These are phyloP conservation scores for Hericium rajendrae DNA, from an alignment of 768 basidiomycete genomes.

Conservation along the genomic window DNA sequence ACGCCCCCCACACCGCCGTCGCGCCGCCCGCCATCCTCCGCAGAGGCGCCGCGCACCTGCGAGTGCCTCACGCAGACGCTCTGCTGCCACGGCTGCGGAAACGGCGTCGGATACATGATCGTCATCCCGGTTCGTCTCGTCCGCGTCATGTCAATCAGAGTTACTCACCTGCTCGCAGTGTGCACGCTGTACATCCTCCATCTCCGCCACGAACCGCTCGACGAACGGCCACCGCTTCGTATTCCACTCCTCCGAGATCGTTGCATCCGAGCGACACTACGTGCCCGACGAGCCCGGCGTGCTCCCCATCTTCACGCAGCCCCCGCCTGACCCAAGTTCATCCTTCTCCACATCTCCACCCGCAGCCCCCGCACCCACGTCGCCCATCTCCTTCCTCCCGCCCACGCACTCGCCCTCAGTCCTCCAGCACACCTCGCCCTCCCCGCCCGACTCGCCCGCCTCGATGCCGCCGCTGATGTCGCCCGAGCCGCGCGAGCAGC, in stretches of 20 bases:
- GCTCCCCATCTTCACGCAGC: constrained; percentile 8
- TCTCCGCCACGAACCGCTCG: constrained; percentile 53
- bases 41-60: constrained; percentile 46
- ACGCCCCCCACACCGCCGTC: constrained; percentile 18
- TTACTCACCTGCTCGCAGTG: constrained; percentile 33
- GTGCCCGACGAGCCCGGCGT: constrained; percentile 50
- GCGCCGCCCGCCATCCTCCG: constrained; percentile 10
- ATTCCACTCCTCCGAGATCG: constrained; percentile 67
- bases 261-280: constrained; percentile 54
- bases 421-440: background rate
- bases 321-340: background rate
- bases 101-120: constrained; percentile 70
- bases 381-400: constrained; percentile 20
- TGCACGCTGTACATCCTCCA: constrained; percentile 62
- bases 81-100: constrained; percentile 73
- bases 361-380: constrained; percentile 3
- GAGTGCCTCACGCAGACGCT: constrained; percentile 79
- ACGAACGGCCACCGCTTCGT: constrained; percentile 85
- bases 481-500: constrained; percentile 7
- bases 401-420: constrained; percentile 8
- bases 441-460: background rate
- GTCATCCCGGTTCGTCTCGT: constrained; percentile 46
- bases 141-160: background rate
- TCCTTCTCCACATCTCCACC: constrained; percentile 3
- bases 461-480: constrained; percentile 8